These are phyloP conservation scores for Jackrogersella multiformis DNA, from an alignment of 495 filamentous ascomycete genomes.

Conservation along the genomic window DNA sequence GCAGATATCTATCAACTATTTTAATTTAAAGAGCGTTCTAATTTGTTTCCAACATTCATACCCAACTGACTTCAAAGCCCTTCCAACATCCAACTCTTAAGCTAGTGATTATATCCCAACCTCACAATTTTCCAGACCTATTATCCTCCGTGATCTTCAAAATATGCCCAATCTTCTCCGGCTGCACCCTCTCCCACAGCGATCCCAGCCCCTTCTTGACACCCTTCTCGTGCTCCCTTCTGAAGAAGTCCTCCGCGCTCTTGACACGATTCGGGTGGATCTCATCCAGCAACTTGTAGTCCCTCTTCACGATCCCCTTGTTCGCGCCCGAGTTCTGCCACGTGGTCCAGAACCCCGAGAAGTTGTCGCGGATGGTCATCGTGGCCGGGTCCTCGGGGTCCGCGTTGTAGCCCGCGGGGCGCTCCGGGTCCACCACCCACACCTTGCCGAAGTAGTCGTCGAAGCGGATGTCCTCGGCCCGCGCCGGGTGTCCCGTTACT, in stretches of 20 bases:
- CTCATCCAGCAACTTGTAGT: constrained; percentile 62
- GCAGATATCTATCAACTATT: too few relatives aligned
- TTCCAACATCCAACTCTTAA: neutral
- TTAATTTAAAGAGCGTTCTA: too few relatives aligned
- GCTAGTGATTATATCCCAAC: neutral
- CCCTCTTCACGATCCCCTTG: constrained; percentile 52
- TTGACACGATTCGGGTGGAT: constrained; percentile 61
- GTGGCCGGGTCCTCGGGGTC: constrained; percentile 52
- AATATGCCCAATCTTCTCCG: constrained; percentile 41
- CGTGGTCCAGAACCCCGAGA: constrained; percentile 62
- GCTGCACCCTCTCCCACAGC: constrained; percentile 50
- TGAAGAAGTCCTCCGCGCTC: constrained; percentile 61
- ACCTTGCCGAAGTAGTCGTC: constrained; percentile 54
- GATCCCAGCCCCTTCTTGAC: constrained; percentile 38
- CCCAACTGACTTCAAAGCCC: neutral
- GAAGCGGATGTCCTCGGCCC: constrained; percentile 52
- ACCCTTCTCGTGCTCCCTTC: constrained; percentile 53
- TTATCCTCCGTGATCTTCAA: constrained; percentile 51
- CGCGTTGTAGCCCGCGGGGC: constrained; percentile 51
- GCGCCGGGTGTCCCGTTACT: constrained; percentile 62
- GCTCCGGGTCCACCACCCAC: constrained; percentile 31
- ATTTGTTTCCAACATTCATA: too few relatives aligned
- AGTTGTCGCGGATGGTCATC: constrained; percentile 61
- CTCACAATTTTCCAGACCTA: constrained; percentile 45
- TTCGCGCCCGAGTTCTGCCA: constrained; percentile 56